phyloP scores from a whole-genome alignment of 129 eudicot species.

The Scalesia atractyloides region DNA sequence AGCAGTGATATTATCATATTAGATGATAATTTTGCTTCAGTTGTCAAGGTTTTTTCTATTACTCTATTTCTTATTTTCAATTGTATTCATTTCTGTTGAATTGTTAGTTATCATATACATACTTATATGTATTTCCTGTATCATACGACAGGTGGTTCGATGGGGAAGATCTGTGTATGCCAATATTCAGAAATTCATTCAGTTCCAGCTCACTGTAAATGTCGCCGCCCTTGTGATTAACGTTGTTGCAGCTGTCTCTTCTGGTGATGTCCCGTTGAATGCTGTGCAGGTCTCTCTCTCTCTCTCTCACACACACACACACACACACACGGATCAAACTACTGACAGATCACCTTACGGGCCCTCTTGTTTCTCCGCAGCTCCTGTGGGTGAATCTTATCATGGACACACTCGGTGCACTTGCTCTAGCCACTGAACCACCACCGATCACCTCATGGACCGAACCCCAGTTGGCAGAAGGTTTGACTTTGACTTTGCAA shows the following conservation, averaged over 20 bases:
- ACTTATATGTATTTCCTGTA: neutral
- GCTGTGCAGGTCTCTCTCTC: conserved; percentile 76
- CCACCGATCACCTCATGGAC: conserved; percentile 91
- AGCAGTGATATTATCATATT: conserved; percentile 89
- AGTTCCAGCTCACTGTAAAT: conserved; percentile 87
- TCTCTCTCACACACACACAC: neutral
- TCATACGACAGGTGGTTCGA: conserved; percentile 61
- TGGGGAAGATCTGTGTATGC: conserved; percentile 95
- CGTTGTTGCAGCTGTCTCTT: conserved; percentile 82
- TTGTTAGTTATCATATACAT: no score
- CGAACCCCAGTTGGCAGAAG: conserved; percentile 95
- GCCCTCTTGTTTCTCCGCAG: conserved; percentile 37
- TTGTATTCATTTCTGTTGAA: neutral
- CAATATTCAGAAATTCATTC: conserved; percentile 86
- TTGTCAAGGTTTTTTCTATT: conserved; percentile 59
- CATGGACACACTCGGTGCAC: conserved; percentile 98
- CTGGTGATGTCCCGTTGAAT: conserved; percentile 91
- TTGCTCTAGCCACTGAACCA: conserved; percentile 96
- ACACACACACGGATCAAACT: neutral
- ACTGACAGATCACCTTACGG: neutral
- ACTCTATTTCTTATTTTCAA: neutral
- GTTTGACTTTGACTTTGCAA: conserved; percentile 36
- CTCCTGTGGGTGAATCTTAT: conserved; percentile 98
- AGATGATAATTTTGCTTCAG: conserved; percentile 92
- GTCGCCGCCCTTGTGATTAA: conserved; percentile 82